These are phyloP conservation scores for Stephanodiscus triporus DNA, from an alignment of 108 stramenopile species.

Conservation along the genomic window DNA sequence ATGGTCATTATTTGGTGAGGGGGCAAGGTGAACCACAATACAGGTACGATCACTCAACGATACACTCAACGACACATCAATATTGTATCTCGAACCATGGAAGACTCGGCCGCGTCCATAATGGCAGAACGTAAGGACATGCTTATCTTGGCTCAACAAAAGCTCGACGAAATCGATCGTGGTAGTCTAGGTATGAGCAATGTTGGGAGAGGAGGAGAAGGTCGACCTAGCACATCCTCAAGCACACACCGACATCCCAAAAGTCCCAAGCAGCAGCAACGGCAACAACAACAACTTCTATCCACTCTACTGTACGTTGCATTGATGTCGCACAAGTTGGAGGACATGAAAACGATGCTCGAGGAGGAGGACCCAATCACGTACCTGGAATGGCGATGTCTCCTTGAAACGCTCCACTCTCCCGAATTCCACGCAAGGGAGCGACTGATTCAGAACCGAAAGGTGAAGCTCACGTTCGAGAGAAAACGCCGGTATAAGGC, in stretches of 20 bases:
- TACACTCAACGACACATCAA: no score
- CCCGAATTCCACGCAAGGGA: constrained; percentile 47
- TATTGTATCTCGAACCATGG: neutral
- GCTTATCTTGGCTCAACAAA: constrained; percentile 48
- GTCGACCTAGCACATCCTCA: neutral
- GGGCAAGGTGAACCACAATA: no score
- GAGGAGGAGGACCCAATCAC: constrained; percentile 24
- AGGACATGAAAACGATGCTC: constrained; percentile 51
- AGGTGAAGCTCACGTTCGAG: constrained; percentile 29
- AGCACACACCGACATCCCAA: constrained; percentile 20
- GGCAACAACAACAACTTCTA: no score
- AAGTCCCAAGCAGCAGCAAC: no score
- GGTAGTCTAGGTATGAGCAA: constrained; percentile 18
- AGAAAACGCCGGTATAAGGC: constrained; percentile 39
- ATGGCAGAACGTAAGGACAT: constrained; percentile 26
- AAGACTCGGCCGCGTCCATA: neutral
- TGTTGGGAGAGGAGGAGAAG: neutral
- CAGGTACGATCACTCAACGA: no score
- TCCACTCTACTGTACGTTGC: constrained; percentile 40
- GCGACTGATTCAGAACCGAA: constrained; percentile 38
- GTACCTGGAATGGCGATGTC: constrained; percentile 38
- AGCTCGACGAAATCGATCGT: constrained; percentile 46
- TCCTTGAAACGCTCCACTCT: constrained; percentile 38
- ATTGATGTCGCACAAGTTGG: constrained; percentile 42
- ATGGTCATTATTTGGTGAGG: no score